Evolutionary conservation across 2,329 filamentous ascomycete genomes (phyloP).

Genomic region (Kalmusia sp.): DNA sequence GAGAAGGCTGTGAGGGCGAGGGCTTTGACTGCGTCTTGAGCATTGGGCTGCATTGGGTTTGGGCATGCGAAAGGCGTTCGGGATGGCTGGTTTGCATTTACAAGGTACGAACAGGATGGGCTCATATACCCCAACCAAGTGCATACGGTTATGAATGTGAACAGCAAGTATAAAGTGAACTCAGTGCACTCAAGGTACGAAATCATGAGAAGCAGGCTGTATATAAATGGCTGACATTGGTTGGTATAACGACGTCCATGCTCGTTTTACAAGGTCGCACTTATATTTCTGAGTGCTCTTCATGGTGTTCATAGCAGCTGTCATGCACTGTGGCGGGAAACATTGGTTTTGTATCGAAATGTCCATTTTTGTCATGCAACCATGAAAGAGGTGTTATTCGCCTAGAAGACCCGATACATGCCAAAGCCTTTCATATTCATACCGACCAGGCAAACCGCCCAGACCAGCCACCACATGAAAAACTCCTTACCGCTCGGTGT

Average conservation of each 20-base stretch:
- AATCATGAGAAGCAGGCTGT: too few relatives aligned
- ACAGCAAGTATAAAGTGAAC: too few relatives aligned
- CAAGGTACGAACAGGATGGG: not conserved
- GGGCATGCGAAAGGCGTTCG: slow-evolving; percentile 9
- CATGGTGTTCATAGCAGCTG: not conserved
- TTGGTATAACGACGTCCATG: too few relatives aligned
- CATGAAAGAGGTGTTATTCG: slow-evolving; percentile 49
- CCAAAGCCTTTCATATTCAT: slow-evolving; percentile 43
- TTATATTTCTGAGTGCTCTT: not conserved
- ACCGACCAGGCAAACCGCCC: slow-evolving; percentile 33
- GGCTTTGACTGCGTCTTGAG: slow-evolving; percentile 18
- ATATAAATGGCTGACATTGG: too few relatives aligned
- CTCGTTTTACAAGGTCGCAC: too few relatives aligned
- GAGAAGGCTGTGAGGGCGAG: slow-evolving; percentile 41
- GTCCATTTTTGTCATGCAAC: slow-evolving; percentile 50
- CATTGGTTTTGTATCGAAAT: slow-evolving; percentile 36
- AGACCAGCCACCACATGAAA: slow-evolving; percentile 39
- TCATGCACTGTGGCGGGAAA: not conserved
- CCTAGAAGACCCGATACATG: slow-evolving; percentile 47
- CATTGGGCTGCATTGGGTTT: not conserved
- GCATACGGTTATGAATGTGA: too few relatives aligned
- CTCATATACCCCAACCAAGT: slow-evolving; percentile 4
- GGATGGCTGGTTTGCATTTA: slow-evolving; percentile 2
- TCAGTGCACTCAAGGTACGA: too few relatives aligned
- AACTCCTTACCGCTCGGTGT: slow-evolving; percentile 43